Evolutionary conservation across 768 basidiomycete species (phyloP).

Genomic region (Neoboletus brunneissimus): DNA sequence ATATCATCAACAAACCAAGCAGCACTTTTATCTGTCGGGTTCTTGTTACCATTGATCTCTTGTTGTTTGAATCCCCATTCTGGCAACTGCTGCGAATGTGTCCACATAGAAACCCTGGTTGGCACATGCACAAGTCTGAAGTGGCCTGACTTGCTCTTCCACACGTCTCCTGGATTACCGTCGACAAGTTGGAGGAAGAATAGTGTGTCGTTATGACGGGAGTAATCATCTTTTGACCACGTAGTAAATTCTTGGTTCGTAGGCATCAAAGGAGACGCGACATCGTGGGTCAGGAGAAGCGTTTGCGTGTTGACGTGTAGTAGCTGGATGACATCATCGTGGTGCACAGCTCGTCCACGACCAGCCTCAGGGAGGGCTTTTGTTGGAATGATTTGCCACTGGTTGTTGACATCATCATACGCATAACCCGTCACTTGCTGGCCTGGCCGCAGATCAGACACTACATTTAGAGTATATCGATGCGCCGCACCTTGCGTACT

Average conservation of each 20-base stretch:
- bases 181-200: slow-evolving; percentile 77
- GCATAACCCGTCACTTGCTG: slow-evolving; percentile 97
- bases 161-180: slow-evolving; percentile 72
- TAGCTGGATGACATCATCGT: slow-evolving; percentile 86
- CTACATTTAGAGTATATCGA: background rate
- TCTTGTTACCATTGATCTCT: slow-evolving; percentile 98
- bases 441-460: slow-evolving; percentile 41
- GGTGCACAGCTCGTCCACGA: slow-evolving; percentile 86
- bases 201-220: slow-evolving; percentile 82
- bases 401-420: slow-evolving; percentile 91
- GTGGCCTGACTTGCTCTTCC: slow-evolving; percentile 92
- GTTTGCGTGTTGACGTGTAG: slow-evolving; percentile 84
- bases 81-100: slow-evolving; percentile 77
- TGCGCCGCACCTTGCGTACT: slow-evolving; percentile 72
- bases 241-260: slow-evolving; percentile 99
- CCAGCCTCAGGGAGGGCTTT: slow-evolving; percentile 93
- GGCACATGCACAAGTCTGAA: slow-evolving; percentile 88
- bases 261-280: slow-evolving; percentile 94
- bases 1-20: slow-evolving; percentile 91
- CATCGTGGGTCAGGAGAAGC: slow-evolving; percentile 90
- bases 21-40: slow-evolving; percentile 72
- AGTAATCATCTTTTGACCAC: slow-evolving; percentile 73
- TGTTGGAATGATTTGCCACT: slow-evolving; percentile 94
- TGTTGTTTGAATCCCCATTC: slow-evolving; percentile 98
- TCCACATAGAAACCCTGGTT: slow-evolving; percentile 94